Conservation (phyloP, 2,329 filamentous ascomycete species). For the Aspergillus calidoustus region DNA sequence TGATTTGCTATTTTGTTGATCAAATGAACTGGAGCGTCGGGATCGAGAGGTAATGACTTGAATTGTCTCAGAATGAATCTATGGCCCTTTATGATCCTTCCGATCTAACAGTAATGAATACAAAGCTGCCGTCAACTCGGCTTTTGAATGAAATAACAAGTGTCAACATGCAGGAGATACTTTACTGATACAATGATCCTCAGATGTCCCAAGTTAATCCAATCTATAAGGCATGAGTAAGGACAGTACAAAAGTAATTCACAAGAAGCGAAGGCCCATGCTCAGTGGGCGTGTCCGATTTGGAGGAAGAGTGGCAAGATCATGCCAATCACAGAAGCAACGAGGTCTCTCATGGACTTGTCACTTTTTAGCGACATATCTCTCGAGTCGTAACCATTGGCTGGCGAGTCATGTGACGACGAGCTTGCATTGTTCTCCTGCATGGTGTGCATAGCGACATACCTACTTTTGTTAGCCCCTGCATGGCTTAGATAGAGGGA, state of each 20-base stretch:
- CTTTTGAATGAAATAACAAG: background rate
- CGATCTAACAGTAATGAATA: background rate
- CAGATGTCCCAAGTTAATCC: background rate
- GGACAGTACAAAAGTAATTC: slow-evolving; percentile 24
- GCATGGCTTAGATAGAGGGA: slow-evolving; percentile 22
- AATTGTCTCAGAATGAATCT: background rate
- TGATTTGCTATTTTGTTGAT: background rate
- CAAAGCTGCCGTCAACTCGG: background rate
- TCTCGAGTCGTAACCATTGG: slow-evolving; percentile 50
- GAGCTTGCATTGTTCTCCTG: slow-evolving; percentile 64
- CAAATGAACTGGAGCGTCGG: background rate
- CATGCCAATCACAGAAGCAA: slow-evolving; percentile 54
- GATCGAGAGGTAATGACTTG: background rate
- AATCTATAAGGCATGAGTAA: slow-evolving; percentile 8
- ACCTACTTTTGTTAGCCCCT: slow-evolving; percentile 56
- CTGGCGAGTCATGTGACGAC: slow-evolving; percentile 36
- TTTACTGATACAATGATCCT: slow-evolving; percentile 5
- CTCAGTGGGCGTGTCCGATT: slow-evolving; percentile 52
- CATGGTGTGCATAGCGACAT: slow-evolving; percentile 99
- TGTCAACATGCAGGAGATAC: background rate
- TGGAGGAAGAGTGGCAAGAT: slow-evolving; percentile 52
- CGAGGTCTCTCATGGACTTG: slow-evolving; percentile 50
- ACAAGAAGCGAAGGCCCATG: slow-evolving; percentile 4
- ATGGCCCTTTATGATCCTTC: background rate
- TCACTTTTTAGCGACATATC: slow-evolving; percentile 40